Evolutionary conservation across 2,329 filamentous ascomycete species (phyloP).

Genomic region (Penicillium sp.): DNA sequence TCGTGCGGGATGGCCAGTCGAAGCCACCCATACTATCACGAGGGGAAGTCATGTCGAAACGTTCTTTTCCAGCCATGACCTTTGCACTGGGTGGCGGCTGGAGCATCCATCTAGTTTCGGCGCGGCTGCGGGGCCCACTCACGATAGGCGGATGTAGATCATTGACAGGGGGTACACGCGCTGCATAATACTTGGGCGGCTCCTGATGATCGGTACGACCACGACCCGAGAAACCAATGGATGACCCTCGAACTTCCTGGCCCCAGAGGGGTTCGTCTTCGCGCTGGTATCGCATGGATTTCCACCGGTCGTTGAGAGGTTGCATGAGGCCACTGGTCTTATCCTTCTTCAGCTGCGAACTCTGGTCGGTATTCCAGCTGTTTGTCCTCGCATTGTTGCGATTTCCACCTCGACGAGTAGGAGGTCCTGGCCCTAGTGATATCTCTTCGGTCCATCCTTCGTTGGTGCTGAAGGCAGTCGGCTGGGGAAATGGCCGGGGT

Average conservation of each 20-base stretch:
- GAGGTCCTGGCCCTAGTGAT: constrained; percentile 75
- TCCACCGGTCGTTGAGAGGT: constrained; percentile 68
- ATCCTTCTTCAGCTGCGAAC: constrained; percentile 51
- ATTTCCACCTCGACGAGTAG: constrained; percentile 62
- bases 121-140: constrained; percentile 70
- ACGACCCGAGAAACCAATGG: constrained; percentile 56
- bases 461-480: constrained; percentile 80
- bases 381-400: constrained; percentile 63
- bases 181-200: constrained; percentile 64
- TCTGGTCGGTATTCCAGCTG: constrained; percentile 58
- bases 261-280: constrained; percentile 91
- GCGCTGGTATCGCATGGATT: constrained; percentile 78
- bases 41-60: constrained; percentile 31
- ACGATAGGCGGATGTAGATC: constrained; percentile 86
- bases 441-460: constrained; percentile 90
- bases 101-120: constrained; percentile 87
- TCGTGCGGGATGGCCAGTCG: constrained; percentile 19
- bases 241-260: constrained; percentile 61
- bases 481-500: constrained; percentile 77
- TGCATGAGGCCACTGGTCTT: constrained; percentile 49
- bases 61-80: constrained; percentile 85
- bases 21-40: constrained; percentile 28
- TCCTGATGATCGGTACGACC: constrained; percentile 44
- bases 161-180: constrained; percentile 75
- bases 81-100: constrained; percentile 88